These are phyloP conservation scores for Kazachstania martiniae DNA, from an alignment of 805 yeast species.

Conservation along the genomic window DNA sequence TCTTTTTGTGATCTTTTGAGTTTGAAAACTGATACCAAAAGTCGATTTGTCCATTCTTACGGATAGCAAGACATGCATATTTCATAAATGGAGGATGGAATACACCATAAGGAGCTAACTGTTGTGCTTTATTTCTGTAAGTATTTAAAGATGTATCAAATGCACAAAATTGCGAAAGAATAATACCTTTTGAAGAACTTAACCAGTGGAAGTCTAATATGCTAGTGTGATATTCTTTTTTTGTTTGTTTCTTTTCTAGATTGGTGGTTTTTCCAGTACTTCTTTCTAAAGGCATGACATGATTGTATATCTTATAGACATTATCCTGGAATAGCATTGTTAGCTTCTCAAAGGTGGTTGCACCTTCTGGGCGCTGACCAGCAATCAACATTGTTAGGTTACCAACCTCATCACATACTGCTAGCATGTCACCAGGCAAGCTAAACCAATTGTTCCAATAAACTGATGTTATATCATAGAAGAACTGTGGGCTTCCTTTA, in stretches of 20 bases:
- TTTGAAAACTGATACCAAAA: constrained; percentile 31
- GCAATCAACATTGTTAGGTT: constrained; percentile 46
- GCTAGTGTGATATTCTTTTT: constrained; percentile 26
- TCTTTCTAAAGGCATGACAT: constrained; percentile 28
- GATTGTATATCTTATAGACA: constrained; percentile 22
- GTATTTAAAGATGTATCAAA: constrained; percentile 19
- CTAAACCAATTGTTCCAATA: constrained; percentile 55
- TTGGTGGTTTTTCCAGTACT: constrained; percentile 22
- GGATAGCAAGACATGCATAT: constrained; percentile 26
- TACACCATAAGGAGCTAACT: constrained; percentile 26
- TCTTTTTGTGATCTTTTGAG: constrained; percentile 29
- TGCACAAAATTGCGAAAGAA: constrained; percentile 24
- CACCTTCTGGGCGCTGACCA: constrained; percentile 34
- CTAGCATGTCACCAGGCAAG: constrained; percentile 62
- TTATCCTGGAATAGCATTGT: constrained; percentile 32
- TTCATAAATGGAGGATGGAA: constrained; percentile 30
- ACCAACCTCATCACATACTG: constrained; percentile 65
- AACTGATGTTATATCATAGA: constrained; percentile 35
- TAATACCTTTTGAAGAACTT: constrained; percentile 29
- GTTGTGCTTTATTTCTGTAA: constrained; percentile 25
- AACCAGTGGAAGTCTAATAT: constrained; percentile 35
- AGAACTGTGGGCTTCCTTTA: constrained; percentile 17
- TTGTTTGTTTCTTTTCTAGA: constrained; percentile 31
- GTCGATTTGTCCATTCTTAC: constrained; percentile 28
- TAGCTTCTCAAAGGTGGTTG: constrained; percentile 24